Evolutionary conservation across 2,329 filamentous ascomycete genomes (phyloP), one percentile per base, ranked within the genome.

Genomic region (Claviceps pazoutovae): DNA sequence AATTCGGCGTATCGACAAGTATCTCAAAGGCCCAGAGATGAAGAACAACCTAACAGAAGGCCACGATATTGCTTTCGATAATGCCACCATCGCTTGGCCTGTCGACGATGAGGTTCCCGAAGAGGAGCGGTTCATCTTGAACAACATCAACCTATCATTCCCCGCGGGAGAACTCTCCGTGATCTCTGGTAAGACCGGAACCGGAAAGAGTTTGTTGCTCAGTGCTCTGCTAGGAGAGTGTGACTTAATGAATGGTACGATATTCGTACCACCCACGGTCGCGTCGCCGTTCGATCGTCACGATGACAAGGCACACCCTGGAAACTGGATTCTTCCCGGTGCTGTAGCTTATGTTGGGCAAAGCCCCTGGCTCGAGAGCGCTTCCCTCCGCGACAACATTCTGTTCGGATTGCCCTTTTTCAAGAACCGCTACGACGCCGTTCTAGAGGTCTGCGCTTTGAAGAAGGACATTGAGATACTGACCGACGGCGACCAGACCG

Each of bases 341-440:
- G 77, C 83, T 1, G 75, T 89, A 47, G 86, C 86, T 0, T 91
- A 83, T 58, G 84, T 90, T 37, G 79, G 83, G 1, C 86, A 90
- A 61, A 88, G 85, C 7, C 86, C 87, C 0, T 93, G 86, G 87
- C 86, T 93, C 48, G 86, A 91, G 61, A 91, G 90, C 58, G 84
- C 83, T 1, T 85, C 80, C 5, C 82, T 94, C 55, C 80, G 77
- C 52, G 82, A 88, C 45, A 94, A 93, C 58, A 84, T 93, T 49
- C 65, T 88, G 0, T 93, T 91, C 55, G 86, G 86, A 0, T 69
- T 90, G 2, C 86, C 86, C 0, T 77, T 75, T 34, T 78, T 88
- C 51, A 70, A 81, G 53, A 70, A 74, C n/a, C 78, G 88, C 41
- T 93, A 91, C 62, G 69, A 73, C 1, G 79, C 82, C 58, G 86